Percentiles rank a stretch among this genome's conserved stretches.
Conservation (phyloP, 305 asterid species). For the Fraxinus sp. region DNA sequence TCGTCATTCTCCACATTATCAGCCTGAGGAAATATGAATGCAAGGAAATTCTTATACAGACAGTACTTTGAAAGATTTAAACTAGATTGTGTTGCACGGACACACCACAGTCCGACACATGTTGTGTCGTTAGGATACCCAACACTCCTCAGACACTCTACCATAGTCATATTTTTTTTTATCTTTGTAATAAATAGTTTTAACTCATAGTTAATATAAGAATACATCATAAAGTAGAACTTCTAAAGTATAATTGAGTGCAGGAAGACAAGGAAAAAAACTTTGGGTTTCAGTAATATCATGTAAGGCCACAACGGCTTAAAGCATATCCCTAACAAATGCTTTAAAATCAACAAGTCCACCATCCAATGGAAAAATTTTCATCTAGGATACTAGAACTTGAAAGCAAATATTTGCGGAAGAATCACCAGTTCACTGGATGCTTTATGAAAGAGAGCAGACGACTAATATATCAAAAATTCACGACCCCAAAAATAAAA, state of each 20-base stretch:
- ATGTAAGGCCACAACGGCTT: background rate
- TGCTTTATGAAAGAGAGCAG: background rate
- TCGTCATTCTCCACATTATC: background rate
- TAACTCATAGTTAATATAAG: background rate
- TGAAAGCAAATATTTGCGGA: background rate
- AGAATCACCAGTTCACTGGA: background rate
- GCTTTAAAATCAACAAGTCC: background rate
- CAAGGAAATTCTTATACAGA: background rate
- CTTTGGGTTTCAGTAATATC: background rate
- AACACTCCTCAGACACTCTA: background rate
- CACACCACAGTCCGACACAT: background rate
- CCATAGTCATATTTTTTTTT: background rate
- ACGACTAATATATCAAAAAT: background rate
- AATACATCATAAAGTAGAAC: background rate
- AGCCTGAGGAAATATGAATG: conserved; percentile 12
- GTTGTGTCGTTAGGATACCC: background rate
- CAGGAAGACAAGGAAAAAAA: background rate
- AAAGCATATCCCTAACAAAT: background rate
- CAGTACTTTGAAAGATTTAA: background rate
- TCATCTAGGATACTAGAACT: background rate
- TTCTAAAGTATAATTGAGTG: background rate
- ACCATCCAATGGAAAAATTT: background rate
- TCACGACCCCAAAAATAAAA: background rate
- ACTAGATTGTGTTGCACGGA: background rate
- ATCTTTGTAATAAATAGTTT: background rate